These are phyloP conservation scores for Botryotinia globosa DNA, from an alignment of 2,329 filamentous ascomycete genomes.

Conservation along the genomic window DNA sequence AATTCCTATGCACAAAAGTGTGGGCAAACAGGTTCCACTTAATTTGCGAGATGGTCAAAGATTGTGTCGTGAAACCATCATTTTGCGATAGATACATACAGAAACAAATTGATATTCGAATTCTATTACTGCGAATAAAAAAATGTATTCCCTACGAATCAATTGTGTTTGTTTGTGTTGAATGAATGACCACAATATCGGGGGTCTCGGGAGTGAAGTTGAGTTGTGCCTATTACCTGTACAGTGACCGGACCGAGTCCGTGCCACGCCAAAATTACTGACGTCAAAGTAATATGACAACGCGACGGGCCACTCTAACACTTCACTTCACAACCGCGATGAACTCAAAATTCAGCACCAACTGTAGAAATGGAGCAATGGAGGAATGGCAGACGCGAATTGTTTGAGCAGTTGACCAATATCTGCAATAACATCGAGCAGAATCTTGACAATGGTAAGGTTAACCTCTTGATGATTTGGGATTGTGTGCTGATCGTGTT, in stretches of 20 bases:
- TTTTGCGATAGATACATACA: background rate
- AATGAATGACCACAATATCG: background rate
- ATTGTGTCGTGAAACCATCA: background rate
- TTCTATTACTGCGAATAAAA: background rate
- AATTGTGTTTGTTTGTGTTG: background rate
- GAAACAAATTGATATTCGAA: background rate
- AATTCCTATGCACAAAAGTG: background rate
- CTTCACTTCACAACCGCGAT: constrained; percentile 4
- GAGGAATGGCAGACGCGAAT: constrained; percentile 29
- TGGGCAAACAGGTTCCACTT: background rate
- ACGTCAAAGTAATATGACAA: background rate
- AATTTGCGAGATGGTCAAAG: background rate
- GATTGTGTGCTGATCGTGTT: background rate
- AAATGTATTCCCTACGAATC: background rate
- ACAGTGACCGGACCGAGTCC: background rate
- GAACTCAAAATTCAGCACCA: background rate
- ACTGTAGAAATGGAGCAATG: constrained; percentile 33
- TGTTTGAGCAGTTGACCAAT: constrained; percentile 29
- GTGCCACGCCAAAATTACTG: background rate
- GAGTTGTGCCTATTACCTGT: background rate
- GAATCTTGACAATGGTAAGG: constrained; percentile 30
- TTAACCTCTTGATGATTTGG: background rate
- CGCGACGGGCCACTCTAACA: constrained; percentile 10
- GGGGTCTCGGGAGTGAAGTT: background rate
- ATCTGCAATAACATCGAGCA: constrained; percentile 30